Base-by-base conservation (phyloP, 352 stramenopile genomes). In the Phytophthora cajani region DNA sequence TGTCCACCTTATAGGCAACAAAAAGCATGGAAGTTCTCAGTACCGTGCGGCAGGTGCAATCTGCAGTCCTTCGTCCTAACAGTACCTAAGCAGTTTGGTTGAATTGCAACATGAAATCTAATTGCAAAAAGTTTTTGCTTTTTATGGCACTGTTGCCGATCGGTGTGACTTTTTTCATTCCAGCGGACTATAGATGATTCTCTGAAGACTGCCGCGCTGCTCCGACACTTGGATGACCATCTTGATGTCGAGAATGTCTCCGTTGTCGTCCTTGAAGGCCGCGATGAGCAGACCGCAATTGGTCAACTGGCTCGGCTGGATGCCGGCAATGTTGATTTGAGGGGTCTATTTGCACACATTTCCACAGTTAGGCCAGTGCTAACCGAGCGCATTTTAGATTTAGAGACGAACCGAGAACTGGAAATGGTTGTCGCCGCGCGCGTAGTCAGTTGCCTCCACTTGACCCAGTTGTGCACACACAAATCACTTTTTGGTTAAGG, bases 161-260 rank as follows among this genome's bases (percentile, higher is more conserved):
- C 25, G 3, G 23, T 36, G 52, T 52, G n/a, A 19, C 9, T 36
- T 44, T 58, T 42, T 44, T 58, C 90, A 96, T 79, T 97, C 87
- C 47, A 97, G 67, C 11, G 90, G 90, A 61, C 87, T 96, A 77
- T 95, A 97, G 65, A 97, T 88, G 72, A 96, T 97, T 36, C 90
- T 77, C 66, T 95, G 88, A 2, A 96, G 72, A 21, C 60, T 70
- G 60, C 74, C 87, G 64, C 79, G 77, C 72, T 95, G 87, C 58
- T 93, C 76, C 8, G 87, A 94, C 40, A 97, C 90, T 73, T 97
- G 88, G 51, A 95, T 82, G 58, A 97, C 90, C 87, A 96, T 94
- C 66, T 96, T 96, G 47, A 97, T 75, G 56, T 93, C 87, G 56
- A 94, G 74, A 65, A 97, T 93, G 25, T 91, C 82, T 55, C 85